Percentiles rank a stretch among this genome's conserved stretches.
These are phyloP conservation scores for Pulicaria dysenterica DNA, from an alignment of 129 eudicot genomes.

Conservation along the genomic window DNA sequence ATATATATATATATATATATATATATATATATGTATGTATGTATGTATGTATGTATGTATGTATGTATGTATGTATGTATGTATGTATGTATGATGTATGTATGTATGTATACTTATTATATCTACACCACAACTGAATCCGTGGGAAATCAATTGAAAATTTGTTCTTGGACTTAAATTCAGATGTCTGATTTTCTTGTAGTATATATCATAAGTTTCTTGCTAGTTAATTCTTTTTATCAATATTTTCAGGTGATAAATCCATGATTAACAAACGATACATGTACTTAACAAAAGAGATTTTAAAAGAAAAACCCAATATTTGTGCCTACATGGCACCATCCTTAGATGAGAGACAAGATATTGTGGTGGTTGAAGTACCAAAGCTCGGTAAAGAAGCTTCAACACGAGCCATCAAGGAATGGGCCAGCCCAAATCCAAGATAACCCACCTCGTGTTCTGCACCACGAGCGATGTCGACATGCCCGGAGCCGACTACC, in stretches of 20 bases:
- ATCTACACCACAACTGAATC: no score
- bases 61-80: no score
- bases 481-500: constrained; percentile 44
- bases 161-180: no score
- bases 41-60: no score
- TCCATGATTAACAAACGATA: constrained; percentile 25
- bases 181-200: no score
- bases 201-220: neutral
- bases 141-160: no score
- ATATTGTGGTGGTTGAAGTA: constrained; percentile 31
- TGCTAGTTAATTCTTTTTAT: neutral
- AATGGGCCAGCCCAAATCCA: constrained; percentile 38
- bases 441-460: constrained; percentile 36
- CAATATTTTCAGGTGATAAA: constrained; percentile 25
- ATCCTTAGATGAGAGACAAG: constrained; percentile 37
- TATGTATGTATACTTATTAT: neutral
- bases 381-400: constrained; percentile 41
- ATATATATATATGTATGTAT: no score
- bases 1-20: no score
- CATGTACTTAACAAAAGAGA: constrained; percentile 34
- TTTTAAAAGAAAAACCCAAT: constrained; percentile 32
- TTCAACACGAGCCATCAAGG: constrained; percentile 24
- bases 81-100: no score
- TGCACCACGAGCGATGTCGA: constrained; percentile 33
- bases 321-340: constrained; percentile 32